Evolutionary conservation across 2,329 filamentous ascomycete species (phyloP).

Genomic region (Stemphylium vesicarium): DNA sequence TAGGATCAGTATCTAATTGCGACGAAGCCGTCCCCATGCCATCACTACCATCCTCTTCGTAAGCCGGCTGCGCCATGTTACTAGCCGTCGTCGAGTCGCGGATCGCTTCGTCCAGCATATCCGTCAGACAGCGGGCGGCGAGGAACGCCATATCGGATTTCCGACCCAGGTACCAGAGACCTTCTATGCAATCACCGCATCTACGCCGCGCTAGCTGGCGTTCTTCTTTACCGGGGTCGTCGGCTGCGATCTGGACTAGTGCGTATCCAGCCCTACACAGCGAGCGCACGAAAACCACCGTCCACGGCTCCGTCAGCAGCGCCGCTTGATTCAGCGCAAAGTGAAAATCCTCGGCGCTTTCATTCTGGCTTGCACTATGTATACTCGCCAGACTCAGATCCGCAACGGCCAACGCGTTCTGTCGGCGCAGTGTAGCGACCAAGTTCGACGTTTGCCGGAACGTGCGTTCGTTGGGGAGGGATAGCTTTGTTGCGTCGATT

Average conservation of each 20-base stretch:
- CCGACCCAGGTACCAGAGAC: constrained; percentile 60
- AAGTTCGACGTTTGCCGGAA: constrained; percentile 57
- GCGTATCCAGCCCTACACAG: constrained; percentile 9
- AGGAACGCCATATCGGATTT: constrained; percentile 60
- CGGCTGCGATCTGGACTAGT: constrained; percentile 20
- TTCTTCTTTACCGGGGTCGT: neutral
- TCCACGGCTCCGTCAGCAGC: constrained; percentile 66
- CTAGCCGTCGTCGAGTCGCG: neutral
- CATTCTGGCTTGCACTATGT: constrained; percentile 15
- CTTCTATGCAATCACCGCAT: constrained; percentile 58
- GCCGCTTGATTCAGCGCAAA: constrained; percentile 61
- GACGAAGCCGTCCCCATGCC: too few species aligned
- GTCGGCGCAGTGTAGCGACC: constrained; percentile 33
- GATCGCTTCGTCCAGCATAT: constrained; percentile 19
- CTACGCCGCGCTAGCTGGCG: constrained; percentile 39
- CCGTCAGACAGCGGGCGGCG: constrained; percentile 44
- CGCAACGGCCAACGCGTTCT: constrained; percentile 48
- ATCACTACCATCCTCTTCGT: neutral
- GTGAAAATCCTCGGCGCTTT: constrained; percentile 53
- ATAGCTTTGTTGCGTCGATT: constrained; percentile 52
- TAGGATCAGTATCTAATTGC: too few species aligned
- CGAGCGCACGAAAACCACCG: constrained; percentile 49
- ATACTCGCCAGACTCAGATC: constrained; percentile 32
- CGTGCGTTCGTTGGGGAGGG: constrained; percentile 51
- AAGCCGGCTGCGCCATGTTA: neutral